Percentiles rank a stretch among this genome's conserved stretches.
Conservation (phyloP, 1,284 basidiomycete species). For the Cryptococcus sp. region DNA sequence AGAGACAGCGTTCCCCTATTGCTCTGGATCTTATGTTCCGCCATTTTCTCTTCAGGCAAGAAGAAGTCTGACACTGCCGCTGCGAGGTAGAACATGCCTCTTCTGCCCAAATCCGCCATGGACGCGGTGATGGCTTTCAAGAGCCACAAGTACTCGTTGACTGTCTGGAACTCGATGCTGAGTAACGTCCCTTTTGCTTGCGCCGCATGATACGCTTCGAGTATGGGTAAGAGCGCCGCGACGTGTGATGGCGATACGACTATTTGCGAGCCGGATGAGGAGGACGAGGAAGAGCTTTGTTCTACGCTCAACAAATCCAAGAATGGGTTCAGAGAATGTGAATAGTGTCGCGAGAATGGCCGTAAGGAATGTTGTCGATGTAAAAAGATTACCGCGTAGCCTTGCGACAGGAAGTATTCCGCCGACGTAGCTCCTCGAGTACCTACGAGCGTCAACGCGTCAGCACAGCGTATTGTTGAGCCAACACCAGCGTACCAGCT, state of each 20-base stretch:
- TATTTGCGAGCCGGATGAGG: slow-evolving; percentile 53
- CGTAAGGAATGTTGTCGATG: slow-evolving; percentile 95
- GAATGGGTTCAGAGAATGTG: slow-evolving; percentile 96
- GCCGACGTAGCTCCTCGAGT: slow-evolving; percentile 96
- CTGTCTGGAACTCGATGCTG: slow-evolving; percentile 87
- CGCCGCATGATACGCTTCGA: slow-evolving; percentile 79
- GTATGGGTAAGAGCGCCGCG: slow-evolving; percentile 66
- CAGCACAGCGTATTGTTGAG: neutral
- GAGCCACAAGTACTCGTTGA: slow-evolving; percentile 95
- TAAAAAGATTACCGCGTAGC: slow-evolving; percentile 98
- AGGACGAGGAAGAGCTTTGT: slow-evolving; percentile 10
- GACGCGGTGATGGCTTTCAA: slow-evolving; percentile 71
- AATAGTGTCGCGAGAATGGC: slow-evolving; percentile 95
- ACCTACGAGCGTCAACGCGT: slow-evolving; percentile 57
- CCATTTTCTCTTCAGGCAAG: slow-evolving; percentile 84
- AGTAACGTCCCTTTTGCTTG: slow-evolving; percentile 73
- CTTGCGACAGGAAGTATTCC: slow-evolving; percentile 88
- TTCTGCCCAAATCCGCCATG: slow-evolving; percentile 64
- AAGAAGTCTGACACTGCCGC: slow-evolving; percentile 99
- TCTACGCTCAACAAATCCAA: slow-evolving; percentile 90
- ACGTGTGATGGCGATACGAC: slow-evolving; percentile 65
- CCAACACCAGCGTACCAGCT: slow-evolving; percentile 68
- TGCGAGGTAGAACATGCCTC: slow-evolving; percentile 91
- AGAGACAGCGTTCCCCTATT: slow-evolving; percentile 88
- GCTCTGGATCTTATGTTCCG: slow-evolving; percentile 97